phyloP scores from a whole-genome alignment of 2,329 filamentous ascomycete species.

The Thielaviopsis punctulata region DNA sequence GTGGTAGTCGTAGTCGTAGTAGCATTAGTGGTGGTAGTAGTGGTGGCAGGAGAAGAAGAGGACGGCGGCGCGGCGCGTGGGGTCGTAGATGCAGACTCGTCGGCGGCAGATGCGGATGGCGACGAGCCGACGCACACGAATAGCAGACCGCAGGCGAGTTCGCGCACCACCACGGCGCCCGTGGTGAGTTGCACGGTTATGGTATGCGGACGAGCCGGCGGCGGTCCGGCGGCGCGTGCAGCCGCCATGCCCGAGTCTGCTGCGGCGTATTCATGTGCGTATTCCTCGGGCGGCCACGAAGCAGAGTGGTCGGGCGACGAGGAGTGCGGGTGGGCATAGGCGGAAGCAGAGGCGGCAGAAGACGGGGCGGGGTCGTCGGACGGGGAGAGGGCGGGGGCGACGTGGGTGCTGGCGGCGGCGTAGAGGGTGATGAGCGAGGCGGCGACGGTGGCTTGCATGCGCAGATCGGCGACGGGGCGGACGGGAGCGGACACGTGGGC shows the following conservation, averaged over 20 bases:
- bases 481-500: conserved; percentile 39
- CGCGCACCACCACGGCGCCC: conserved; percentile 40
- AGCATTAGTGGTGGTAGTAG: conserved; percentile 11
- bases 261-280: neutral
- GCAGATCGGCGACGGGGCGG: conserved; percentile 37
- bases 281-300: neutral
- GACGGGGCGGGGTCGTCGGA: conserved; percentile 15
- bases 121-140: conserved; percentile 42
- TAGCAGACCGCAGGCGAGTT: conserved; percentile 39
- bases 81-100: conserved; percentile 5
- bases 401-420: conserved; percentile 25
- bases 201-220: conserved; percentile 16
- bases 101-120: conserved; percentile 12
- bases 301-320: neutral
- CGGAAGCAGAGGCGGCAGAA: conserved; percentile 15
- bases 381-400: conserved; percentile 26
- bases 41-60: too few species aligned
- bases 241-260: neutral
- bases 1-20: neutral
- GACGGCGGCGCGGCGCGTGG: too few species aligned
- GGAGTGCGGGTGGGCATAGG: conserved; percentile 2
- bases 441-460: conserved; percentile 46
- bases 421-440: conserved; percentile 44
- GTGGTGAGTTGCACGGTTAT: conserved; percentile 43
- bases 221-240: neutral